phyloP scores from a whole-genome alignment of 1,284 basidiomycete genomes.

The Vanrija pseudolonga region DNA sequence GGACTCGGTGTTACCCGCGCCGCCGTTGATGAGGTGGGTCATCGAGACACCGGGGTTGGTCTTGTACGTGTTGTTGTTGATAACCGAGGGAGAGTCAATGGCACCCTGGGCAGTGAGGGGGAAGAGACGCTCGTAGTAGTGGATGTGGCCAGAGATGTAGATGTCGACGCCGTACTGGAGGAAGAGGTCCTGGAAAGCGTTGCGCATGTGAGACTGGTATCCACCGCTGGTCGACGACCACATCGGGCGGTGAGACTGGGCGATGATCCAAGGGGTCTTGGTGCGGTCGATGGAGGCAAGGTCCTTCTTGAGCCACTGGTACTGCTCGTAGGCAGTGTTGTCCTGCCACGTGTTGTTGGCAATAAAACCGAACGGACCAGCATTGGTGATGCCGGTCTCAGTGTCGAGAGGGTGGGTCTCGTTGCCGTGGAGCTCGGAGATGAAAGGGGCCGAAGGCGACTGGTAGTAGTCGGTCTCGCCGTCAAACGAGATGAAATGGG shows the following conservation, averaged over 20 bases:
- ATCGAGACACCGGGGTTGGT: conserved; percentile 9
- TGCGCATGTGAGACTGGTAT: conserved; percentile 34
- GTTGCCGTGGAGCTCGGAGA: conserved; percentile 24
- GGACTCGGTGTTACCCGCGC: conserved; percentile 40
- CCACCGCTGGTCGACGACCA: conserved; percentile 24
- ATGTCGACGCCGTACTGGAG: conserved; percentile 45
- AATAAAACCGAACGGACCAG: conserved; percentile 12
- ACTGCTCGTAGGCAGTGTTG: conserved; percentile 26
- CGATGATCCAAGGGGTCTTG: conserved; percentile 49
- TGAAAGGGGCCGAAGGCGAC: conserved; percentile 25
- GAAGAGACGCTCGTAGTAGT: conserved; percentile 42
- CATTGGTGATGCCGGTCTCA: conserved; percentile 7
- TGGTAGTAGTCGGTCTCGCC: conserved; percentile 25
- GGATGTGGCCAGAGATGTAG: conserved; percentile 43
- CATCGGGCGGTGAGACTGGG: conserved; percentile 37
- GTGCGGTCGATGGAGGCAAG: conserved; percentile 40
- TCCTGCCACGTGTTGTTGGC: conserved; percentile 16
- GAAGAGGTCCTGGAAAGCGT: conserved; percentile 44
- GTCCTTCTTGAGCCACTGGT: conserved; percentile 28
- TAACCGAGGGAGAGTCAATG: conserved; percentile 22
- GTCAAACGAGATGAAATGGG: conserved; percentile 26
- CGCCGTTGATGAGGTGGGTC: conserved; percentile 39
- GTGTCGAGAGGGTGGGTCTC: conserved; percentile 11
- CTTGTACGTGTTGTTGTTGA: conserved; percentile 38
- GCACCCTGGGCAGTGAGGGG: conserved; percentile 36